Evolutionary conservation across 1,139 yeast species (phyloP).

Genomic region (Entelexis paramagnoliae): DNA sequence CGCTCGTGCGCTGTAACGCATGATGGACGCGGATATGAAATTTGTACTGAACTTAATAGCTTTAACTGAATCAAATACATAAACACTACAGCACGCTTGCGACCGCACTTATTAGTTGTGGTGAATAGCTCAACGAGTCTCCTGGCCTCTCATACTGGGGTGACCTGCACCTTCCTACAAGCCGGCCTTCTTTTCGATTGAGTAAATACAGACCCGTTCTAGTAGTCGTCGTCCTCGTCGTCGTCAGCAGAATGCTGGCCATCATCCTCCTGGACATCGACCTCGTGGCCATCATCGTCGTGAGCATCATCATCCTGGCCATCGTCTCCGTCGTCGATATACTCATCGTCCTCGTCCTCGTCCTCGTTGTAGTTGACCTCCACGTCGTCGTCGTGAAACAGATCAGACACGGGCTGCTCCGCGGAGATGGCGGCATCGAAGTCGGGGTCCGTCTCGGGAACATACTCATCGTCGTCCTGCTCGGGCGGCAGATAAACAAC

Average conservation of each 20-base stretch:
- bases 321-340: slow-evolving; percentile 13
- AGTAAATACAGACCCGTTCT: no score
- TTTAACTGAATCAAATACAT: no score
- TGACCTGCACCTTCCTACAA: no score
- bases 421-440: neutral
- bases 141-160: no score
- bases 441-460: slow-evolving; percentile 13
- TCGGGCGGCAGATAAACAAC: slow-evolving; percentile 21
- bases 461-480: slow-evolving; percentile 21
- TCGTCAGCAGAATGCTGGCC: no score
- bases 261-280: neutral
- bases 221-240: neutral
- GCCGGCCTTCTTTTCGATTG: no score
- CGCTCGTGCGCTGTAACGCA: no score
- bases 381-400: neutral
- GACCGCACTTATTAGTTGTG: no score
- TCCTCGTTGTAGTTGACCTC: slow-evolving; percentile 7
- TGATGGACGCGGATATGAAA: no score
- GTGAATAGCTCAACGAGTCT: no score
- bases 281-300: neutral
- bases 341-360: slow-evolving; percentile 11
- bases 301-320: neutral
- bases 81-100: no score
- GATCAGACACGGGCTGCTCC: neutral
- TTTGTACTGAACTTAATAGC: no score